Evolutionary conservation across 2,329 filamentous ascomycete genomes (phyloP), one percentile per base, ranked within the genome.

Genomic region (Hypomyces rosellus): DNA sequence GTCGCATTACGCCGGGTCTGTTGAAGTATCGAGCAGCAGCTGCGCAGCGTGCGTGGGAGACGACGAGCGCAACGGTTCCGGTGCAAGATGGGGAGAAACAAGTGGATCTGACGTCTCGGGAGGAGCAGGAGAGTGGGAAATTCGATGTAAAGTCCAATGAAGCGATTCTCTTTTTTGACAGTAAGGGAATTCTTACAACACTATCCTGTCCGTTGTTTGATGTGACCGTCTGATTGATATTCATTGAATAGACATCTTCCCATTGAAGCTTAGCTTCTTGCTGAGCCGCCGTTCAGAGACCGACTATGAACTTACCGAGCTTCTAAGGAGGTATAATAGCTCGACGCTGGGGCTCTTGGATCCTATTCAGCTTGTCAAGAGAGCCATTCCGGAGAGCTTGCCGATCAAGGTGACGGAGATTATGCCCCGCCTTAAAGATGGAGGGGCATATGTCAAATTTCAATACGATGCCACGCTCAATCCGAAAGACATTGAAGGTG

Each of bases 391-490:
- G 1, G 65, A 73, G 4, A 75, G 76, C 9, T 61, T 85, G 2
- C 74, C 80, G 1, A 72, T 95, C 44, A 82, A 85, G 51, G 81
- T 96, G 43, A 88, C 84, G 3, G 86, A 95, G 61, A 85, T 96
- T 14, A 68, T 96, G 15, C 90, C 91, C 0, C 80, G 90, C 3
- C 74, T 95, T 25, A 91, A 95, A 61, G 93, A 99, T 63, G 93
- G 93, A 14, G 93, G 93, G 12, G 89, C 89, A 1, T 97, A 95
- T 65, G 84, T 97, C 65, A 96, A 95, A 66, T 90, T 95, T 63
- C 78, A 77, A 14, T 80, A 76, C 48, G 68, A 71, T 37, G 54
- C 65, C 1, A 66, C 64, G 11, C 59, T 70, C 9, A 64, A 69
- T 4, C 61, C 69, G 3, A 64, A 70, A 43, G 60, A 74, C 44